Base-by-base conservation (phyloP, 2,329 filamentous ascomycete genomes). In the Epichloe gansuensis region DNA sequence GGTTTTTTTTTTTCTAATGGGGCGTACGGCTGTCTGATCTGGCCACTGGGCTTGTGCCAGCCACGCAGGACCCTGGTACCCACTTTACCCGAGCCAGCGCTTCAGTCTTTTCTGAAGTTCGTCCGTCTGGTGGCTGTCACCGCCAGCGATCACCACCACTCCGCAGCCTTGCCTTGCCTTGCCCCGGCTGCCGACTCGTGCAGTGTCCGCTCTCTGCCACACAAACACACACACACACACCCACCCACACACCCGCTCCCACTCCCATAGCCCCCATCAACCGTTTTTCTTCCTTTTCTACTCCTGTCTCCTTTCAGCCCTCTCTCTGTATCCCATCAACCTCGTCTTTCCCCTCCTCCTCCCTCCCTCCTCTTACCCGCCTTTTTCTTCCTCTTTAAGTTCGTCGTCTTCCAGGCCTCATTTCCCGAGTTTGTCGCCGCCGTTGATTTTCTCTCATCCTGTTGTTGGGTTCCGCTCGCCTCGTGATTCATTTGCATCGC, bases 361-460 rank as follows among this genome's bases (percentile, higher is more conserved):
- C 50, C 51, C 50, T 45, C 38, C 42, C 34, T 41, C 34, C 40
- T 47, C 25, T 25, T 62, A 55, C 60, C 59, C 52, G 51, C 56
- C 58, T 40, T 57, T 58, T 59, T 53, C 27, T 47, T 35, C 42
- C 36, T 40, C 15, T 44, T 44, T 47, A 38, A 12, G 41, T 41
- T 51, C 43, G 45, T 53, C 52, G 38, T 51, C 47, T 47, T 53
- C 47, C 56, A 38, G 35, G 17, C 51, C 52, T 54, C 51, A 35
- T 61, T 60, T 56, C 58, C 62, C 61, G 55, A 62, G 59, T 64
- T 57, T 55, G 55, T 60, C 49, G 49, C 36, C 52, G 21, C 49
- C 44, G 36, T 55, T 52, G 27, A 38, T 43, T 51, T 48, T 48
- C 41, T 38, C 25, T 55, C 51, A 40, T 45, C 48, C 11, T 42